Base-by-base conservation (phyloP, 495 filamentous ascomycete species). In the Talaromyces proteolyticus region DNA sequence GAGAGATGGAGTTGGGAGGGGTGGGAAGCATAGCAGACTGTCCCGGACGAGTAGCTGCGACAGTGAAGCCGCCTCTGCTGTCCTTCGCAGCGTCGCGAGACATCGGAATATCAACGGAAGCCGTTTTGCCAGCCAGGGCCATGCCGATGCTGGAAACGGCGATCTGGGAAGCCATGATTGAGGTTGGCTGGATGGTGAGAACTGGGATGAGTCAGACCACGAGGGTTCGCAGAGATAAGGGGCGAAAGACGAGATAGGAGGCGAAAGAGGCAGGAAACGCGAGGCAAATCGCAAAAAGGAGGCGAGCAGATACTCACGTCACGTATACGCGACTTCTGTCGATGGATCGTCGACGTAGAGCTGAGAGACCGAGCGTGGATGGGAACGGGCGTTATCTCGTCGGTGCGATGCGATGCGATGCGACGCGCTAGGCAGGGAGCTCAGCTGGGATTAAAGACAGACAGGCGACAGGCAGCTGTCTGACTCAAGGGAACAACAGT, bases 1-100 rank as follows among this genome's bases (percentile, higher is more conserved):
- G 93, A 34, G 92, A 96, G 65, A 96, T 91, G 62, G 93, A 96
- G 72, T 94, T 94, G 47, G 92, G 92, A 59, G 92, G 92, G 68
- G 92, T 97, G 44, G 86, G 91, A 57, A 96, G 83, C 68, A 78
- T 73, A 48, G 60, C 61, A 53, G 77, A 70, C 68, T 77, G 74
- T 56, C 72, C 73, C 57, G 76, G 72, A 69, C 70, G 68, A 65
- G 68, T 81, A 68, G 75, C 72, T 66, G 79, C 77, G 68, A 64
- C 70, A 76, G 78, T 72, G 66, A 82, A 78, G 73, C 72, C 81
- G 67, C 81, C 76, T 73, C 70, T 75, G 69, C 73, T 66, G 51
- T 61, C 68, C 36, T 49, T 39, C 44, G 56, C 59, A 51, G 41
- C 56, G 49, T 67, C 62, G 57, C 72, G 76, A 37, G 78, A 76